Evolutionary conservation across 768 basidiomycete species (phyloP), one percentile per base, ranked within the genome.

Genomic region (Macrocybe gigantea): DNA sequence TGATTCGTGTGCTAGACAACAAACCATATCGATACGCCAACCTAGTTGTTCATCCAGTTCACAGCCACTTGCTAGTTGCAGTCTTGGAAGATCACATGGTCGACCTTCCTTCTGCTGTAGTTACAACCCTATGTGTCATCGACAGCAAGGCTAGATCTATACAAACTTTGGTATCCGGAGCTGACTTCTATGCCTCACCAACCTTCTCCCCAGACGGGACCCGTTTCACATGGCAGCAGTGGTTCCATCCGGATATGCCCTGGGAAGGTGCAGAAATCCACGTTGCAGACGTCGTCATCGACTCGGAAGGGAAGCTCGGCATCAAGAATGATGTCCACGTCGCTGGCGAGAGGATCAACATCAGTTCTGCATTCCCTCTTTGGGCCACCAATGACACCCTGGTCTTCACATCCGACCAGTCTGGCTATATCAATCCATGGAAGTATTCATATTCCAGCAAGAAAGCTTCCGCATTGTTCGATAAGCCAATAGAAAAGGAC

Each of bases 41-140:
- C 55, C 77, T 88, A 51, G 66, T 72, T 6, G 67, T 80, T 1
- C 79, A 84, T 50, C 85, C 85, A 0, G 55, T 56, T 1, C 64
- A 75, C 5, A 63, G 73, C 2, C 66, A 79, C 49, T 64, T 88
- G 13, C 57, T 89, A 5, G 73, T 83, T 1, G 72, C 82, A 1
- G 62, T 89, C 38, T 67, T 82, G 22, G 88, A 92, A 57, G 86
- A 90, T 54, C 86, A 88, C 63, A 86, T 82, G 0, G 57, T 64
- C 38, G 73, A 72, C 36, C 63, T 56, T 2, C 80, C 83, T 0
- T 58, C 77, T 3, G 58, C 73, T 15, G 72, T 86, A 13, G 67
- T 76, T 29, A 89, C 75, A 48, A 71, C 71, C 0, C 74, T 92
- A 33, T 72, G 72, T 44, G 56, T 82, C 45, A 73, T 91, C 54